Base-by-base conservation (phyloP, 176 grass and related monocot genomes). In the Elaeis guineensis region DNA sequence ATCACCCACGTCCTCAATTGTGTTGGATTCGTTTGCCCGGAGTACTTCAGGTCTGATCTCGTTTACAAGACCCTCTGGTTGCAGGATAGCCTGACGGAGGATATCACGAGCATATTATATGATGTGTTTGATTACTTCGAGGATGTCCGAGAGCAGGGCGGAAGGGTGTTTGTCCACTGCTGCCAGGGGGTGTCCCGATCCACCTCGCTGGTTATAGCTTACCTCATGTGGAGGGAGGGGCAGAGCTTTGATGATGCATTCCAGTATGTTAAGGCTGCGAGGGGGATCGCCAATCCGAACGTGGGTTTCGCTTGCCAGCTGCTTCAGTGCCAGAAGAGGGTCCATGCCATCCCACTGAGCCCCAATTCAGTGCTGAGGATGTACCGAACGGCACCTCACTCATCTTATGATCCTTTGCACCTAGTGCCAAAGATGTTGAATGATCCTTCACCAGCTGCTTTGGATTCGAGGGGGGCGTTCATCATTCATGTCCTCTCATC, bases 41-140 rank as follows among this genome's bases (percentile, higher is more conserved):
- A 98, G 71, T 98, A 98, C 72, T 98, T 98, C 71, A 98, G 93
- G 69, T 80, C 81, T 0, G 94, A 98, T 66, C 80, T 92, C 15
- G 57, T 92, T 48, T 98, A 98, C 77, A 86, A 80, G 62, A 98
- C 94, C 35, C 84, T 98, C 7, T 98, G 94, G 94, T 77, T 98
- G 58, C 94, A 98, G 83, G 94, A 98, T 62, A 98, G 84, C 73
- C 94, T 88, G 22, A 93, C 81, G 1, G 94, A 98, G 82, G 94
- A 98, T 69, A 98, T 98, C 71, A 98, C 94, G 12, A 98, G 94
- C 63, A 98, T 98, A 69, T 30, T 98, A 3, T 98, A 98, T 12
- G 94, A 98, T 32, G 94, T 98, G 50, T 98, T 98, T 71, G 94
- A 98, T 74, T 98, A 98, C 63, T 98, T 98, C 56, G 94, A 98